These are phyloP conservation scores for Wickerhamiella pararugosa DNA, from an alignment of 1,139 yeast genomes.

Conservation along the genomic window DNA sequence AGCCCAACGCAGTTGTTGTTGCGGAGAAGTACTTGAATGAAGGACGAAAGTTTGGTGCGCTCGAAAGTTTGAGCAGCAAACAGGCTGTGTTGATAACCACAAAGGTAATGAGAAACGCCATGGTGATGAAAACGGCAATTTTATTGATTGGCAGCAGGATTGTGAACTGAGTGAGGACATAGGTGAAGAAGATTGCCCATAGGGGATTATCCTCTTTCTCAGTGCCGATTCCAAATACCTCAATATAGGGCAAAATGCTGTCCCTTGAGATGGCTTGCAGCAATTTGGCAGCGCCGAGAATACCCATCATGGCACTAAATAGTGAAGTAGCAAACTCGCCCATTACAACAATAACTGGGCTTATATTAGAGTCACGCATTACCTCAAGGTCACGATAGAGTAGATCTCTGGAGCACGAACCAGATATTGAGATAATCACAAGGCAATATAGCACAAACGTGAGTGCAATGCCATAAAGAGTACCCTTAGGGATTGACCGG, in stretches of 20 bases:
- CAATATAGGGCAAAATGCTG: conserved; percentile 62
- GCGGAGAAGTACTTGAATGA: conserved; percentile 78
- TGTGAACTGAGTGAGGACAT: conserved; percentile 69
- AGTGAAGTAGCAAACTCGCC: conserved; percentile 86
- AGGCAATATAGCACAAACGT: conserved; percentile 61
- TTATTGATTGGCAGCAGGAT: conserved; percentile 81
- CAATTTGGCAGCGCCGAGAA: conserved; percentile 86
- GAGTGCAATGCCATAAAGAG: conserved; percentile 60
- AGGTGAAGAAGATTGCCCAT: conserved; percentile 55
- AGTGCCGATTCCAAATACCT: conserved; percentile 39
- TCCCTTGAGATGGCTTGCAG: conserved; percentile 86
- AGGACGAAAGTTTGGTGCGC: conserved; percentile 95
- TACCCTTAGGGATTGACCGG: conserved; percentile 77
- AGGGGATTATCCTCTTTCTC: conserved; percentile 36
- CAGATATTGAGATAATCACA: conserved; percentile 68
- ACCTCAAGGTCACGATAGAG: conserved; percentile 67
- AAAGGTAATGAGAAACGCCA: conserved; percentile 94
- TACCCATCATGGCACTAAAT: conserved; percentile 86
- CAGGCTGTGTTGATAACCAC: conserved; percentile 89
- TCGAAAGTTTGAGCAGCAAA: conserved; percentile 66
- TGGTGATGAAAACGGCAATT: conserved; percentile 87
- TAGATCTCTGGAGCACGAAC: conserved; percentile 62
- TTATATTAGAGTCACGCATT: conserved; percentile 62
- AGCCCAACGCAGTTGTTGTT: conserved; percentile 68
- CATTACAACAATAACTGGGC: conserved; percentile 54